phyloP scores from a whole-genome alignment of 176 grass and related monocot genomes.

The Lolium rigidum region DNA sequence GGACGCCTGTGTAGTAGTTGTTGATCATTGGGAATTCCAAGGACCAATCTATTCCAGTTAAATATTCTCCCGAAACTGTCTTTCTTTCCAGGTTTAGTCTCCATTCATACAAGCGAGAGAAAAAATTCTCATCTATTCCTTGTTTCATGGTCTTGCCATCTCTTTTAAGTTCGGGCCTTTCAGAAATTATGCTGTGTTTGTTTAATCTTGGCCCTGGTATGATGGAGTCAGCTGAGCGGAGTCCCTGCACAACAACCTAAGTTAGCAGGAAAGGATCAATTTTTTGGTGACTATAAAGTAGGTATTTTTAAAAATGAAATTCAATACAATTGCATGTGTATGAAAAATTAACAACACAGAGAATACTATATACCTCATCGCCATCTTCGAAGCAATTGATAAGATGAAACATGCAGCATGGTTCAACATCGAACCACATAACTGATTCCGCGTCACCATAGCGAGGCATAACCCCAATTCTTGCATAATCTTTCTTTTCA shows the following conservation, averaged over 20 bases:
- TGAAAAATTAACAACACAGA: neutral
- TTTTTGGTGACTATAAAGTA: neutral
- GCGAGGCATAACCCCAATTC: slow-evolving; percentile 64
- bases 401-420: slow-evolving; percentile 61
- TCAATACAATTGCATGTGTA: neutral
- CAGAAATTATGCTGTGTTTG: neutral
- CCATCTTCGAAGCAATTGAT: slow-evolving; percentile 56
- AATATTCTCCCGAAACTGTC: slow-evolving; percentile 39
- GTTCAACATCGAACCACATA: slow-evolving; percentile 61
- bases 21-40: slow-evolving; percentile 59
- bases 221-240: slow-evolving; percentile 44
- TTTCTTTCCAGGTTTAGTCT: slow-evolving; percentile 59
- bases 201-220: slow-evolving; percentile 52
- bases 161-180: neutral
- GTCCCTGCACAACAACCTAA: slow-evolving; percentile 48
- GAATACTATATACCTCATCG: slow-evolving; percentile 51
- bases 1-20: slow-evolving; percentile 44
- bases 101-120: slow-evolving; percentile 51
- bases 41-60: slow-evolving; percentile 45
- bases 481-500: slow-evolving; percentile 58
- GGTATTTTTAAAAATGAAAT: neutral
- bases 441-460: slow-evolving; percentile 57
- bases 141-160: slow-evolving; percentile 20
- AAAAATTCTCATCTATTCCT: slow-evolving; percentile 16
- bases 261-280: slow-evolving; percentile 12